Base-by-base conservation (phyloP, 2,329 filamentous ascomycete genomes). In the Fusarium pininemorale region DNA sequence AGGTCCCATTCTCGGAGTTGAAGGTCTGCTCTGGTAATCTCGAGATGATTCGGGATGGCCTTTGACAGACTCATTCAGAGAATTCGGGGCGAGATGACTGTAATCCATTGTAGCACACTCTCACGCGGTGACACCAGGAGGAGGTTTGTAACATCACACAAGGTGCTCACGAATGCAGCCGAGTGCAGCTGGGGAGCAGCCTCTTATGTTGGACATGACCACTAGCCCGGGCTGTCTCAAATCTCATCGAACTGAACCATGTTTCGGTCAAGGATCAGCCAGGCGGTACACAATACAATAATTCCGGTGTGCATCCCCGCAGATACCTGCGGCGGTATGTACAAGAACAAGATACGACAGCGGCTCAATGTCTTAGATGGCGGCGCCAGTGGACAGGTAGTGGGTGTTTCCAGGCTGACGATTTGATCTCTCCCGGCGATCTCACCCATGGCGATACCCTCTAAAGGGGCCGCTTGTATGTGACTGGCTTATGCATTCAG, bases 91-190 rank as follows among this genome's bases (percentile, higher is more conserved):
- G 24, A 79, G 75, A 42, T 79, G 78, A 42, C 53, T 72, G 38
- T 53, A 56, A 24, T 79, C 77, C 78, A 79, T 79, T 24, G 69
- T 71, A 65, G 64, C 61, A 72, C 67, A 26, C 55, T 18, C 47
- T 48, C 42, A 48, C 44, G 50, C 44, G 22, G 44, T 51, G 22
- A 38, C 55, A 41, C 32, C 28, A 32, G 22, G 51, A 24, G 39
- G 35, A 39, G 18, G 32, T 61, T 54, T 44, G 56, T 66, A 55
- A 37, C 55, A 69, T 64, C 26, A 39, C 44, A 55, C 41, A 37
- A 16, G 18, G 30, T 50, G 32, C 20, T 10, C 24, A n/a, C 15
- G 22, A 16, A 41, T 22, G 24, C 18, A 28, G 30, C 14, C 38
- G 45, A 30, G 38, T 37, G 32, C 51, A 48, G 32, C 39, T 45